Percentiles rank a stretch among this genome's conserved stretches.
These are phyloP conservation scores for Cinnamomum chago DNA, from an alignment of 164 flowering plant species.

Conservation along the genomic window DNA sequence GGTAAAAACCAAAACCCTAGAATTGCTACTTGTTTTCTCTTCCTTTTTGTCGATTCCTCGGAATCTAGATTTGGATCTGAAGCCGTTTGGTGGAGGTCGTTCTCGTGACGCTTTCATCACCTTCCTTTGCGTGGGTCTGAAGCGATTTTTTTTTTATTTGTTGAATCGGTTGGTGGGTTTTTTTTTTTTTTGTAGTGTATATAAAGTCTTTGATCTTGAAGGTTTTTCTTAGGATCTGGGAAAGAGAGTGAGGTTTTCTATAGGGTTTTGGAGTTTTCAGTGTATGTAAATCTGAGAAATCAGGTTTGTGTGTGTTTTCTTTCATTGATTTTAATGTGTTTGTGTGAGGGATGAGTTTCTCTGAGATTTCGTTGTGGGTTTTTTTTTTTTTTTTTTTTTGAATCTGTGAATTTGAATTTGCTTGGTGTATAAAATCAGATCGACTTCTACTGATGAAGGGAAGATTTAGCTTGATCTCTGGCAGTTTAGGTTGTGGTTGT, in stretches of 20 bases:
- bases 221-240: neutral
- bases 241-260: neutral
- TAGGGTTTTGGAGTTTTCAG: neutral
- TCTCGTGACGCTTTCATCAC: neutral
- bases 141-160: neutral
- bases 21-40: neutral
- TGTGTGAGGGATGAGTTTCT: neutral
- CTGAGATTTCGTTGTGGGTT: neutral
- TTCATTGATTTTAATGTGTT: neutral
- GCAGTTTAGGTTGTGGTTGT: no score
- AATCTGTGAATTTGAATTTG: neutral
- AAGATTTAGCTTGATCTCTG: no score
- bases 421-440: no score
- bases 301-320: neutral
- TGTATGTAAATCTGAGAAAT: neutral
- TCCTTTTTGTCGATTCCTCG: neutral
- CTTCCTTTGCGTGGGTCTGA: conserved; percentile 5
- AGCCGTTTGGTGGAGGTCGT: neutral
- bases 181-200: neutral
- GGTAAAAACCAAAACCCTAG: no score
- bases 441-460: no score
- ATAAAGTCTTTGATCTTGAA: neutral
- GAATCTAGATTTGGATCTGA: neutral
- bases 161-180: neutral
- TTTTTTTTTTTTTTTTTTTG: no score